Conservation (phyloP, 2,329 filamentous ascomycete species). For the Xylariomycetidae sp. region DNA sequence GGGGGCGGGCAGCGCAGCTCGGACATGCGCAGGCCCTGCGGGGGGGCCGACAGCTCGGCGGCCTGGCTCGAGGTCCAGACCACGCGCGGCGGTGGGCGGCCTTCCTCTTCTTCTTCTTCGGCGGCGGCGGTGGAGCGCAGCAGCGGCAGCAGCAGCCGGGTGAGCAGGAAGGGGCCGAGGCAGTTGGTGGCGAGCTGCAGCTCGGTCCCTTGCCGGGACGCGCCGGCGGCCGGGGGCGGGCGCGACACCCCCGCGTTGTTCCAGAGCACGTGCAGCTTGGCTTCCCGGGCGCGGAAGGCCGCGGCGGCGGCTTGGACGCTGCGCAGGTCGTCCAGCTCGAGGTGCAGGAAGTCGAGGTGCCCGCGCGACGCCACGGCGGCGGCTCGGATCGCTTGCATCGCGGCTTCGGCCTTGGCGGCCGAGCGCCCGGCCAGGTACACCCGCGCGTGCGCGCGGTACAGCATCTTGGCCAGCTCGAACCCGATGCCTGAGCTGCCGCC, state of each 20-base stretch:
- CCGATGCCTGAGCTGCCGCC: slow-evolving; percentile 17
- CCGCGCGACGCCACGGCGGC: neutral
- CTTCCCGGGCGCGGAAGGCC: slow-evolving; percentile 9
- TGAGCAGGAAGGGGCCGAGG: slow-evolving; percentile 20
- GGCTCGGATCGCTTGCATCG: slow-evolving; percentile 8
- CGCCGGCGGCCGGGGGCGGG: slow-evolving; percentile 14
- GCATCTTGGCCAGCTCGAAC: slow-evolving; percentile 11
- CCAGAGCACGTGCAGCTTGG: slow-evolving; percentile 13
- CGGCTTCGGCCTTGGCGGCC: slow-evolving; percentile 4
- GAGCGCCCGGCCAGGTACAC: slow-evolving; percentile 17
- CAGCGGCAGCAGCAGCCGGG: slow-evolving; percentile 10
- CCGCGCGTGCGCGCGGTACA: slow-evolving; percentile 6
- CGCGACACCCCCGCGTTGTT: slow-evolving; percentile 20
- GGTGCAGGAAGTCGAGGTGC: slow-evolving; percentile 10
- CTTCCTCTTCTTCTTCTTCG: too few relatives aligned
- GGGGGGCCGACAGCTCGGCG: too few relatives aligned
- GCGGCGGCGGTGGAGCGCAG: slow-evolving; percentile 10
- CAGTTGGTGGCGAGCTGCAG: slow-evolving; percentile 26
- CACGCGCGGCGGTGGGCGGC: slow-evolving; percentile 10
- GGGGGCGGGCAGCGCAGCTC: too few relatives aligned
- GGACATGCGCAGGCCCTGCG: too few relatives aligned
- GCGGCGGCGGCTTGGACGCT: slow-evolving; percentile 10
- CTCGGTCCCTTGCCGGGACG: slow-evolving; percentile 22
- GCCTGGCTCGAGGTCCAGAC: too few relatives aligned
- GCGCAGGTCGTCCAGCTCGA: slow-evolving; percentile 13